These are phyloP conservation scores for Candida tibetensis DNA, from an alignment of 805 yeast species.

Conservation along the genomic window DNA sequence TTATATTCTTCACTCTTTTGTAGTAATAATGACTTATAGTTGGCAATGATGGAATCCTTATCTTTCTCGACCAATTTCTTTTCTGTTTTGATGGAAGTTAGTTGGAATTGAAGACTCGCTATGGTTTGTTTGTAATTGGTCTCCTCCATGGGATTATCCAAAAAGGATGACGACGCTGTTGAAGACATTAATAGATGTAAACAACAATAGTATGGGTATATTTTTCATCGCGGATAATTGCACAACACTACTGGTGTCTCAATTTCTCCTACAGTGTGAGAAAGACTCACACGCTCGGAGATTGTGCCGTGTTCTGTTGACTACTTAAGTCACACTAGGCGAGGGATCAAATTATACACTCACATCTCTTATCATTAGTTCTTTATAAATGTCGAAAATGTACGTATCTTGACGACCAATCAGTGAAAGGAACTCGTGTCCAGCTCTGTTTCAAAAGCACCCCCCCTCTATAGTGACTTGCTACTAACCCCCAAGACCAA, in stretches of 20 bases:
- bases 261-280: no score
- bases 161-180: constrained; percentile 22
- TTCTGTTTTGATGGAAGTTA: constrained; percentile 31
- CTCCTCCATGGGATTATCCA: constrained; percentile 23
- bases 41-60: constrained; percentile 20
- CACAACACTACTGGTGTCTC: no score
- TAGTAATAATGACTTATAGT: constrained; percentile 27
- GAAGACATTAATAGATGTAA: background rate
- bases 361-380: no score
- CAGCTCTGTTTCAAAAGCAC: background rate
- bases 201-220: no score
- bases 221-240: no score
- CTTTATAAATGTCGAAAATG: no score
- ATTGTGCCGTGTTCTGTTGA: no score
- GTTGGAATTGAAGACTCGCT: constrained; percentile 32
- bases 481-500: no score
- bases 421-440: background rate
- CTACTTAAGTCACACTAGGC: no score
- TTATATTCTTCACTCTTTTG: constrained; percentile 32
- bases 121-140: constrained; percentile 17
- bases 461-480: constrained; percentile 7
- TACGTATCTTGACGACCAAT: no score
- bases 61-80: constrained; percentile 29
- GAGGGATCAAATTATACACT: no score
- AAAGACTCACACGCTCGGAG: no score